Evolutionary conservation across 2,329 filamentous ascomycete species (phyloP), one percentile per base, ranked within the genome.

Genomic region (Calonectria pauciramosa): DNA sequence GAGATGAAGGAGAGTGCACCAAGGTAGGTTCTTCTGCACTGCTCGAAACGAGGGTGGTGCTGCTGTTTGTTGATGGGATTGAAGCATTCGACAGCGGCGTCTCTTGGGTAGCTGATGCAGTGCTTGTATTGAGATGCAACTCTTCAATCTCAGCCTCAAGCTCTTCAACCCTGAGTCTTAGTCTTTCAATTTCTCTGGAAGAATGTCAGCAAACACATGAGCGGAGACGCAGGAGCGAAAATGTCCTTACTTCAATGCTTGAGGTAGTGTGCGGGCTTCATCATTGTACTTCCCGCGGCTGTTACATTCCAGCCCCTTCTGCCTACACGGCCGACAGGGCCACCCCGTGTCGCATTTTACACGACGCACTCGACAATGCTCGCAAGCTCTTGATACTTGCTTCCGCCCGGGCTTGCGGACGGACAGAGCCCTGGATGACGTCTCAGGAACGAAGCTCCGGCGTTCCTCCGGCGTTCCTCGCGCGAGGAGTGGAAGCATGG

Each of bases 141-240:
- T 72, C 47, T 49, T 70, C 68, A 14, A 73, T 56, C 54, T 84
- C 77, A 26, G 68, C 69, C 64, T 84, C 79, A 13, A 87, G 78
- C 54, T 86, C 81, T 32, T 76, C 72, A 20, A 82, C 68, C 11
- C 79, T 80, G 41, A 80, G 71, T 59, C 82, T 82, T 23, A 87
- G 73, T 6, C 81, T 82, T 49, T 85, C 83, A 63, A 86, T 84
- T 67, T 86, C 85, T 51, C 78, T 79, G 34, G 13, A 67, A 32
- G 7, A 10, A 20, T 2, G n/a, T 67, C 13, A 70, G 51, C 7
- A 9, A 67, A 20, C 8, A 34, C 11, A 34, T 20, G 11, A 32
- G 18, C 13, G 14, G 11, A 18, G 7, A 30, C 11, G 7, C 10
- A 13, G 28, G 26, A 28, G 14, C 4, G 5, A n/a, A 23, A 2